phyloP scores from a whole-genome alignment of 306 rosid genomes.

The Fagus sylvatica region DNA sequence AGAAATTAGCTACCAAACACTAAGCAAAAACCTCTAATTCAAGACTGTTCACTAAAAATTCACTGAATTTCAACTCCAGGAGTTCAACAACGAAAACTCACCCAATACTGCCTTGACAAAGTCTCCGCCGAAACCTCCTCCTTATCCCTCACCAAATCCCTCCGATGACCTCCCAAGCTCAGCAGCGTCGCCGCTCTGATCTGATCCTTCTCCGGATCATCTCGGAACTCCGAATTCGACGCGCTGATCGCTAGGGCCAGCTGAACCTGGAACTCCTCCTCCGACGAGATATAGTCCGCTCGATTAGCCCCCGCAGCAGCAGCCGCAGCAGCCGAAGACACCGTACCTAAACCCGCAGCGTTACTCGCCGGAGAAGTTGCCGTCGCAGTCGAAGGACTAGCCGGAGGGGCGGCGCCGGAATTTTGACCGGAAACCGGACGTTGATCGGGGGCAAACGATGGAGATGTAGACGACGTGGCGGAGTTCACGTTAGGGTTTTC shows the following conservation, averaged over 20 bases:
- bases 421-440: slow-evolving; percentile 26
- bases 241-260: slow-evolving; percentile 98
- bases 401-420: slow-evolving; percentile 43
- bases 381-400: slow-evolving; percentile 48
- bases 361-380: slow-evolving; percentile 16
- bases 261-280: slow-evolving; percentile 97
- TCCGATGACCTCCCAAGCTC: slow-evolving; percentile 69
- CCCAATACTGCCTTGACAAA: slow-evolving; percentile 95
- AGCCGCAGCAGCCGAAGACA: slow-evolving; percentile 15
- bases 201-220: slow-evolving; percentile 93
- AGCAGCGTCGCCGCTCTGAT: slow-evolving; percentile 83
- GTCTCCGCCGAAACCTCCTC: slow-evolving; percentile 60
- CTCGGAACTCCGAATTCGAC: slow-evolving; percentile 79
- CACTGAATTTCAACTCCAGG: slow-evolving; percentile 13
- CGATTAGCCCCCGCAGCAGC: slow-evolving; percentile 36
- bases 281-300: slow-evolving; percentile 76
- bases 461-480: slow-evolving; percentile 38
- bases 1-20: background rate
- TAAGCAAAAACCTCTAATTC: slow-evolving; percentile 17
- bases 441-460: slow-evolving; percentile 54
- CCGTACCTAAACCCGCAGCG: slow-evolving; percentile 8
- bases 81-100: slow-evolving; percentile 39
- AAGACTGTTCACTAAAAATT: slow-evolving; percentile 19
- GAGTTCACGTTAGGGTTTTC: slow-evolving; percentile 44
- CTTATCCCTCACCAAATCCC: slow-evolving; percentile 48